phyloP scores from a whole-genome alignment of 305 asterid species.

The Fraxinus latifolia region DNA sequence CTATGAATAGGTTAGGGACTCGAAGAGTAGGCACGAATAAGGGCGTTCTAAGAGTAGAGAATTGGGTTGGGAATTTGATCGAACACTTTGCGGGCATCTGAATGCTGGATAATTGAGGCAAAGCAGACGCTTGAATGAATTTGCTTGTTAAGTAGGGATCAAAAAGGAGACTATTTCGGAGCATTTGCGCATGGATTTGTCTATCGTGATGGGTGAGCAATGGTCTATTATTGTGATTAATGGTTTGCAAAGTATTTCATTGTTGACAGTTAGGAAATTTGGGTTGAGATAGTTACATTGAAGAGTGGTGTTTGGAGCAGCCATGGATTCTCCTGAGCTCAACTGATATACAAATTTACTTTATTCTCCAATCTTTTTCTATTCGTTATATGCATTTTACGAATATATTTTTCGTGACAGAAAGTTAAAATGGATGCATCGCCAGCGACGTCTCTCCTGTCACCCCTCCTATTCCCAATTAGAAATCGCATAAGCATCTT shows the following conservation, averaged over 20 bases:
- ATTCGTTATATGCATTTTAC: not conserved
- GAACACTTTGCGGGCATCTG: conserved; percentile 59
- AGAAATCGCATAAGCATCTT: not conserved
- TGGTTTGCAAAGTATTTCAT: conserved; percentile 41
- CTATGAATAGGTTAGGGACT: conserved; percentile 36
- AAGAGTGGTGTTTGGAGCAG: conserved; percentile 35
- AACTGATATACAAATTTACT: not conserved
- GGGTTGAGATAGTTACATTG: conserved; percentile 21
- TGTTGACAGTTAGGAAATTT: conserved; percentile 33
- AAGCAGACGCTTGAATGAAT: conserved; percentile 48
- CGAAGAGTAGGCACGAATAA: conserved; percentile 60
- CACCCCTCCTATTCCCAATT: not conserved
- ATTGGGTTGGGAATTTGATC: conserved; percentile 72
- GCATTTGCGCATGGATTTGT: conserved; percentile 51
- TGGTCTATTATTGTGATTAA: conserved; percentile 39
- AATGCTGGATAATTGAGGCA: conserved; percentile 51
- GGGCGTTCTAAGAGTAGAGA: conserved; percentile 66
- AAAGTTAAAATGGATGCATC: not conserved
- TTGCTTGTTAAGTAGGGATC: conserved; percentile 72
- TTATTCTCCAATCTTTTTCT: not conserved
- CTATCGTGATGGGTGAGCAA: conserved; percentile 31
- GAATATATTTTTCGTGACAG: not conserved
- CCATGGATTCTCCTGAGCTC: conserved; percentile 28
- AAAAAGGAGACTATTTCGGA: conserved; percentile 54
- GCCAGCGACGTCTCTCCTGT: not conserved